Evolutionary conservation across 441 rosid species (phyloP), one percentile per base, ranked within the genome.

Genomic region (Flueggea neowawraea): DNA sequence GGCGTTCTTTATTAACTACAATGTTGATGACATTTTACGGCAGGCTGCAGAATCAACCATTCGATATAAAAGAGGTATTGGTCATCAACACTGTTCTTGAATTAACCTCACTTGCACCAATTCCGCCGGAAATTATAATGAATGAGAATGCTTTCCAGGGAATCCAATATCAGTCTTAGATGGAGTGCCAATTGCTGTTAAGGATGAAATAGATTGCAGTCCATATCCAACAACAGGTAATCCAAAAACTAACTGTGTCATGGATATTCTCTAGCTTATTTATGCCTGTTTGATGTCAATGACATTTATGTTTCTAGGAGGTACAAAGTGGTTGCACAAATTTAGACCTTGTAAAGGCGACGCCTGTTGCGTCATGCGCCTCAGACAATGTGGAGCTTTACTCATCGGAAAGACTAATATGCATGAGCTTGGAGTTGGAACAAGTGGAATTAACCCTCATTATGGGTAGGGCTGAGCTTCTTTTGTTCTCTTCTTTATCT

Each of bases 371-470:
- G 85, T 85, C 12, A 58, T 6, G 73, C 82, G 84, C 54, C 88
- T 88, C 9, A 76, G 90, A 69, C 65, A 53, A 32, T 84, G 95
- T 6, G 95, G 95, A 3, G 95, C 90, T n/a, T 55, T 88, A 16
- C 69, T 88, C 54, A 73, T 88, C 44, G 95, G 95, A 3, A 88
- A 88, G 68, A 88, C 91, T 44, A 88, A 88, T 54, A 88, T 88
- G 95, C 95, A 88, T 44, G 91, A 88, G 78, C 85, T 88, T 16
- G 95, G 95, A 2, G 95, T 88, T 43, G 95, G 95, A 66, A 84
- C 89, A 0, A 88, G 85, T 59, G 95, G 91, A 50, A 88, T 88
- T 16, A 88, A 88, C 77, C 95, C 95, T 53, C 95, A 88, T 50
- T 84, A 85, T 10, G 91, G 95, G 95, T 85, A 55, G 12, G 50